phyloP scores from a whole-genome alignment of 148 eudicot genomes.

The Camellia sinensis region DNA sequence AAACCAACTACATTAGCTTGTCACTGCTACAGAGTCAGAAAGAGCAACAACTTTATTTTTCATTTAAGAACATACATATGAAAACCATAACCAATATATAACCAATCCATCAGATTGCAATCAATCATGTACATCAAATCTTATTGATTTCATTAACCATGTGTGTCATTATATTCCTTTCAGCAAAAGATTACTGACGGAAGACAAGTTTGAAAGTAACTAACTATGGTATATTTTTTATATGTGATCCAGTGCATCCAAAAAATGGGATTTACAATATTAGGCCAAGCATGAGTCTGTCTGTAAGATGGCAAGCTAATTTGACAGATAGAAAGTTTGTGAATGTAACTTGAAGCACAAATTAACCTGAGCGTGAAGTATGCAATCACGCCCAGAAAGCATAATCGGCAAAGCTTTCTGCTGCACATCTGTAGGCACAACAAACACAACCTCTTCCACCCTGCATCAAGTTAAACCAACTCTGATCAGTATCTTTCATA shows the following conservation, averaged over 20 bases:
- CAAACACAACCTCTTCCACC: too few species aligned
- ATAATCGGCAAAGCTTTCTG: slow-evolving; percentile 74
- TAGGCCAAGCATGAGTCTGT: too few species aligned
- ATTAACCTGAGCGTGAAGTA: slow-evolving; percentile 93
- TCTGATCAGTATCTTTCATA: too few species aligned
- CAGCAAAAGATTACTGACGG: neutral
- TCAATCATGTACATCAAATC: neutral
- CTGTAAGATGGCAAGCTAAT: neutral
- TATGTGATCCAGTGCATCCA: too few species aligned
- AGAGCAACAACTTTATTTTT: neutral
- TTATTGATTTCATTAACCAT: too few species aligned
- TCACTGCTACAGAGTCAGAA: neutral
- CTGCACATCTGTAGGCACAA: slow-evolving; percentile 75
- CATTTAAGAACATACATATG: neutral
- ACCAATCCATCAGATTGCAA: neutral
- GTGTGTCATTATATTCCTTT: neutral
- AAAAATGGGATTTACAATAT: too few species aligned
- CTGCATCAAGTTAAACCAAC: too few species aligned
- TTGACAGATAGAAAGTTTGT: slow-evolving; percentile 9
- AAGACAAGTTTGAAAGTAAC: too few species aligned
- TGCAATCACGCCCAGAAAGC: slow-evolving; percentile 76
- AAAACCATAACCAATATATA: neutral
- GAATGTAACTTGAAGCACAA: slow-evolving; percentile 6
- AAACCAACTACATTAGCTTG: slow-evolving; percentile 5
- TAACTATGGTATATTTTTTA: too few species aligned